These are phyloP conservation scores for Geotrichum macrosporum DNA, from an alignment of 1,139 yeast species.

Conservation along the genomic window DNA sequence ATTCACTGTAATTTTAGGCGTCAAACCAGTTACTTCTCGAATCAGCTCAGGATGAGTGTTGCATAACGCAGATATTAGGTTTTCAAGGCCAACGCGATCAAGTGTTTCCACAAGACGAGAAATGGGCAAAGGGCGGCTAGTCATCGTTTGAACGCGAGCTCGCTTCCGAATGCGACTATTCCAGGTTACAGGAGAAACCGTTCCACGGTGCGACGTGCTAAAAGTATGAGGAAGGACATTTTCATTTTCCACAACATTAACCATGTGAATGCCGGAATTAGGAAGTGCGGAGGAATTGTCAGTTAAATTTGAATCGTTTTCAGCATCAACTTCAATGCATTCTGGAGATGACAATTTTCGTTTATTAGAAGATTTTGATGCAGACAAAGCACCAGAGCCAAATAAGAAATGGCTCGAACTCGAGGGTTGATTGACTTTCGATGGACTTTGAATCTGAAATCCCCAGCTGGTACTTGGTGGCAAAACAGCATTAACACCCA, in stretches of 20 bases:
- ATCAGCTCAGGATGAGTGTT: conserved; percentile 60
- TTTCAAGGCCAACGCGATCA: conserved; percentile 53
- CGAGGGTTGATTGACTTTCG: background rate
- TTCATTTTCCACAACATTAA: too few species aligned
- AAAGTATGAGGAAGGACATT: too few species aligned
- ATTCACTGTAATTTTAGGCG: conserved; percentile 57
- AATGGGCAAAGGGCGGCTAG: conserved; percentile 49
- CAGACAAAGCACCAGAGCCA: background rate
- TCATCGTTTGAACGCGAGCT: conserved; percentile 17
- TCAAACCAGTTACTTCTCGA: conserved; percentile 47
- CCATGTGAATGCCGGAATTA: background rate
- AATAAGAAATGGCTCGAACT: background rate
- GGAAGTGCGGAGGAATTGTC: background rate
- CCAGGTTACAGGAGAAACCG: too few species aligned
- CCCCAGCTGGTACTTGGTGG: conserved; percentile 23
- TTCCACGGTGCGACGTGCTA: too few species aligned
- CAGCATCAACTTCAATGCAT: conserved; percentile 1
- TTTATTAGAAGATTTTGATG: background rate
- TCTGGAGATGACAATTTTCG: conserved; percentile 3
- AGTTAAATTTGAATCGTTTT: background rate
- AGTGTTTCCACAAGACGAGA: conserved; percentile 62
- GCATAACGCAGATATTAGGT: conserved; percentile 51
- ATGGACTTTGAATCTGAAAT: conserved; percentile 15
- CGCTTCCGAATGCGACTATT: conserved; percentile 4
- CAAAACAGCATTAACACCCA: conserved; percentile 20